Percentiles rank a stretch among this genome's conserved stretches.
Conservation (phyloP, 139 green algal genomes). For the Closterium sp. region DNA sequence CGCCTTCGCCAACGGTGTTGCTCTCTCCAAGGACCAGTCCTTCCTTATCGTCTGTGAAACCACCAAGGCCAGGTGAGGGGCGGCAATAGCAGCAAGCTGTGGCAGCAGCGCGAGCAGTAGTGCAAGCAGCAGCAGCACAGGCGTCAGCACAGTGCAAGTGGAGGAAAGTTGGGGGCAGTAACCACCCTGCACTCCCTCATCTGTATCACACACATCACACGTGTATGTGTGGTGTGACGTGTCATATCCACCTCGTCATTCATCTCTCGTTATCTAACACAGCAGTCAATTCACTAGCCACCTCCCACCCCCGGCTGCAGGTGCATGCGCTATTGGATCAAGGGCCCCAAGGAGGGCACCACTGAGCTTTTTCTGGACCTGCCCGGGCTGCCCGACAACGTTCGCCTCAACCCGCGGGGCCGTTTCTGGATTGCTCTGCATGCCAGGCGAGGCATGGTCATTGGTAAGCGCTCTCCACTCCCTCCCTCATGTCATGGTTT, state of each 20-base stretch:
- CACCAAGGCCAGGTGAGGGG: background rate
- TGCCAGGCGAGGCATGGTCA: conserved; percentile 19
- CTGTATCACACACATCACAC: no score
- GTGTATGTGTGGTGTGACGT: no score
- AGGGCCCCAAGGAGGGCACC: conserved; percentile 42
- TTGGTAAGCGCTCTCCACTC: background rate
- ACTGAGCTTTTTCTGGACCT: conserved; percentile 30
- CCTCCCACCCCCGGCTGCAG: background rate
- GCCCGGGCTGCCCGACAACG: conserved; percentile 44
- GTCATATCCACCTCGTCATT: no score
- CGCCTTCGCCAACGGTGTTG: conserved; percentile 76
- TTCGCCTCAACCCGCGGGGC: conserved; percentile 11
- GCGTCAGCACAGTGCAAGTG: no score
- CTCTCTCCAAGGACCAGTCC: conserved; percentile 61
- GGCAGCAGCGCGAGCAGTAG: no score
- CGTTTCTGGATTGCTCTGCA: conserved; percentile 41
- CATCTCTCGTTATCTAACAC: no score
- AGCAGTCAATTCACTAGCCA: no score
- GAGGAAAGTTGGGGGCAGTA: no score
- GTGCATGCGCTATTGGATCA: conserved; percentile 44
- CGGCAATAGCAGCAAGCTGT: no score
- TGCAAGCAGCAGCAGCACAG: no score
- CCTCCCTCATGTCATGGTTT: no score
- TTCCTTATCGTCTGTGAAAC: conserved; percentile 64
- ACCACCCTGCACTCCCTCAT: no score